A percentile compares a stretch with the other conserved stretches of the same genome.
Evolutionary conservation across 345 rosid genomes (phyloP).

Genomic region (Conringia planisiliqua): DNA sequence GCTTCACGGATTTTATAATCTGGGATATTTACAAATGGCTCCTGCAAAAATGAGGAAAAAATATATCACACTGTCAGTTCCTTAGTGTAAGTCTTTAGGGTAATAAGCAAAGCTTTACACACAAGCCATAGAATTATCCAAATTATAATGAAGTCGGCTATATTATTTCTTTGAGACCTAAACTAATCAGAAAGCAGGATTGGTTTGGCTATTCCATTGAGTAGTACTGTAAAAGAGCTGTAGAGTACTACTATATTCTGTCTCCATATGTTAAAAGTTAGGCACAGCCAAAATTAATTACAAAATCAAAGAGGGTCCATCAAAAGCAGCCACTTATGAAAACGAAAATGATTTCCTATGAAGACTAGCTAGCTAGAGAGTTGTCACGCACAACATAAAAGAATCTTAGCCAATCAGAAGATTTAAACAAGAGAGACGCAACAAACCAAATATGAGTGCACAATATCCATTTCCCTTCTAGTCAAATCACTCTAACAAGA

Average conservation of each 20-base stretch:
- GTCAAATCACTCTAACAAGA: conserved; percentile 18
- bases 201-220: not conserved
- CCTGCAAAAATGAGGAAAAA: conserved; percentile 44
- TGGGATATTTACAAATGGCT: conserved; percentile 73
- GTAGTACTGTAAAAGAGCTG: not conserved
- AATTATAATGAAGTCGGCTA: not conserved
- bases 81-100: not conserved
- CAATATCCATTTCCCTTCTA: conserved; percentile 15
- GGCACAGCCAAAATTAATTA: not conserved
- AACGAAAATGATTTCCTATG: conserved; percentile 17
- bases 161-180: not conserved
- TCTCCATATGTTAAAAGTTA: not conserved
- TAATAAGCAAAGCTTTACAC: not conserved
- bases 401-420: conserved; percentile 19
- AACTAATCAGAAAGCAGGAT: not conserved
- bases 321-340: conserved; percentile 6
- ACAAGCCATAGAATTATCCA: not conserved
- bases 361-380: conserved; percentile 19
- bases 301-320: conserved; percentile 23
- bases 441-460: conserved; percentile 7
- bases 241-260: conserved; percentile 8
- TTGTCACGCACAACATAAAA: conserved; percentile 23
- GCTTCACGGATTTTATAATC: conserved; percentile 84
- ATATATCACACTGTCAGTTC: not conserved
- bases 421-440: not conserved